Evolutionary conservation across 75 land plant species (phyloP).

Genomic region (Picea sitchensis): DNA sequence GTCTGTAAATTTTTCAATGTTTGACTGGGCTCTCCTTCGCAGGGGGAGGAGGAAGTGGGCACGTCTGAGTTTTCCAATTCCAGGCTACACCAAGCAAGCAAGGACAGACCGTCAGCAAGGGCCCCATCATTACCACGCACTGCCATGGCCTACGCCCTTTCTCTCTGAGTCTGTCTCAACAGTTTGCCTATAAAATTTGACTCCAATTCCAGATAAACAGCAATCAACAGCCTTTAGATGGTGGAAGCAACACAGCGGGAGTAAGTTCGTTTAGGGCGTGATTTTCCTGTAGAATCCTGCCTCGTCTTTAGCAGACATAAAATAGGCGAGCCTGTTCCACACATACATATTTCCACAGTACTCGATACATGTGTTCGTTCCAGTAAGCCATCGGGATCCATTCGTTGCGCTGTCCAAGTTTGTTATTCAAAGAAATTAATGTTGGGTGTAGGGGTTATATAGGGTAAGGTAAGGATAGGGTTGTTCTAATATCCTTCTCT

Average conservation of each 20-base stretch:
- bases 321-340: neutral
- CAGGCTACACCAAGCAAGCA: neutral
- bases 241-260: too few species aligned
- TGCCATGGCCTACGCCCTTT: neutral
- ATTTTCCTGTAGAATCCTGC: neutral
- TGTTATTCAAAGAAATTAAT: too few species aligned
- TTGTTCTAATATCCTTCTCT: too few species aligned
- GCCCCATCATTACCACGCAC: neutral
- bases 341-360: too few species aligned
- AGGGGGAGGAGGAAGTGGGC: neutral
- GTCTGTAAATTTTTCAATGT: neutral
- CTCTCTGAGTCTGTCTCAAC: neutral
- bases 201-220: too few species aligned
- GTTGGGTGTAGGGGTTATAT: too few species aligned
- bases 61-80: neutral
- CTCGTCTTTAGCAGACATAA: slow-evolving; percentile 4
- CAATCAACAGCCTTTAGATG: neutral
- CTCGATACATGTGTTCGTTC: too few species aligned
- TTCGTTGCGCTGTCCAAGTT: too few species aligned
- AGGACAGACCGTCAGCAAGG: slow-evolving; percentile 1
- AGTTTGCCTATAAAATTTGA: neutral
- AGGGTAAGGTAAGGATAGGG: too few species aligned
- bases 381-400: too few species aligned
- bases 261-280: neutral
- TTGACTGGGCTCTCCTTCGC: neutral